Percentiles rank a stretch among this genome's conserved stretches.
Conservation (phyloP, 305 asterid genomes). For the Solanum hybrid region DNA sequence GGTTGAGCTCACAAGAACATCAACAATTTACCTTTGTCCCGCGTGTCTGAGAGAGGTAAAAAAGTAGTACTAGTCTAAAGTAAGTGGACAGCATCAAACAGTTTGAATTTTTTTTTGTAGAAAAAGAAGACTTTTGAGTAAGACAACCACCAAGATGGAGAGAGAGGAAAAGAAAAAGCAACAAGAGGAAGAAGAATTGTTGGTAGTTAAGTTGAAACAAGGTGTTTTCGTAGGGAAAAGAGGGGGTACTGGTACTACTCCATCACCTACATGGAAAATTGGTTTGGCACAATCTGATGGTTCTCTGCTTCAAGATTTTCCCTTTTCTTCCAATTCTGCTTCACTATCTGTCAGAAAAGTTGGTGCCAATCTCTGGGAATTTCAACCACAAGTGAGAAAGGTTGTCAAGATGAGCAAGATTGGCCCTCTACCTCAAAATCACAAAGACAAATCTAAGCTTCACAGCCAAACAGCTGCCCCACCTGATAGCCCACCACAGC, state of each 20-base stretch:
- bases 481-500: constrained; percentile 19
- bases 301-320: constrained; percentile 36
- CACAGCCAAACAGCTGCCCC: constrained; percentile 11
- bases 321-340: constrained; percentile 22
- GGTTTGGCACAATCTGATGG: constrained; percentile 51
- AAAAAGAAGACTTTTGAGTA: constrained; percentile 5
- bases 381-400: constrained; percentile 26
- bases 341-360: constrained; percentile 66
- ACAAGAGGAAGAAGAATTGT: constrained; percentile 22
- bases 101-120: constrained; percentile 9
- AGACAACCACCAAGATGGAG: constrained; percentile 9
- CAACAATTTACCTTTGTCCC: background rate
- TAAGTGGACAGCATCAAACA: constrained; percentile 1
- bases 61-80: background rate
- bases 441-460: constrained; percentile 13
- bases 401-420: constrained; percentile 21
- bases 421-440: constrained; percentile 16
- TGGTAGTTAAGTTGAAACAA: constrained; percentile 40
- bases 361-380: constrained; percentile 77
- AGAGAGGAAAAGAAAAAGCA: constrained; percentile 14
- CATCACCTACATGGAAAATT: constrained; percentile 67
- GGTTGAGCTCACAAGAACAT: background rate
- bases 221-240: constrained; percentile 58
- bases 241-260: constrained; percentile 59
- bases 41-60: background rate